Percentiles rank a stretch among this genome's conserved stretches.
phyloP scores from a whole-genome alignment of 1,284 basidiomycete species.

The Gymnopus androsaceus region DNA sequence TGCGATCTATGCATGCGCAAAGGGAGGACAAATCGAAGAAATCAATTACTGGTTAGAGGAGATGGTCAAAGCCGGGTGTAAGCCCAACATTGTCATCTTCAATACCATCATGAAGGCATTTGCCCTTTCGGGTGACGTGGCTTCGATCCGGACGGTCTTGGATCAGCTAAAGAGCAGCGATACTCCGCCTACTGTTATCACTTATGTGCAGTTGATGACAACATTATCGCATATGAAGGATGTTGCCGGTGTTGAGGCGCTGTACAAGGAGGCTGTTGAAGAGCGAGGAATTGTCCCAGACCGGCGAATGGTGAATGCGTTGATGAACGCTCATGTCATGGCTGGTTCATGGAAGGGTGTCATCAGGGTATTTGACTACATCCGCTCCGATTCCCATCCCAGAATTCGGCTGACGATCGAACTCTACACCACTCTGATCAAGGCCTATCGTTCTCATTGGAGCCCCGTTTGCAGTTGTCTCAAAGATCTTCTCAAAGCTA shows the following conservation, averaged over 20 bases:
- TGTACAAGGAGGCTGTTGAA: slow-evolving; percentile 65
- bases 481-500: slow-evolving; percentile 65
- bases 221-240: slow-evolving; percentile 71
- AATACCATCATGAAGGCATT: slow-evolving; percentile 66
- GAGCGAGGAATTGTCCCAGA: slow-evolving; percentile 66
- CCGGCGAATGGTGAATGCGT: slow-evolving; percentile 61
- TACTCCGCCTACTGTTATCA: slow-evolving; percentile 49
- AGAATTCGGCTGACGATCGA: slow-evolving; percentile 51
- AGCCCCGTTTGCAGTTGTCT: slow-evolving; percentile 72
- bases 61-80: slow-evolving; percentile 50
- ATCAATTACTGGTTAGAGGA: slow-evolving; percentile 59
- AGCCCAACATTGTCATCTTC: slow-evolving; percentile 59
- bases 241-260: slow-evolving; percentile 62
- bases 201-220: slow-evolving; percentile 74
- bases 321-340: slow-evolving; percentile 87
- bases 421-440: slow-evolving; percentile 79
- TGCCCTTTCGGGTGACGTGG: slow-evolving; percentile 57
- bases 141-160: slow-evolving; percentile 58
- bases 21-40: slow-evolving; percentile 49
- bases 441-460: slow-evolving; percentile 84
- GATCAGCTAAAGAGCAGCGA: slow-evolving; percentile 61
- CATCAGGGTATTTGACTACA: slow-evolving; percentile 71
- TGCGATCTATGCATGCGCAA: slow-evolving; percentile 59
- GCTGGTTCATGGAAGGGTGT: slow-evolving; percentile 80
- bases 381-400: slow-evolving; percentile 43